A percentile compares a stretch with the other conserved stretches of the same genome.
These are phyloP conservation scores for Dendryphion nanum DNA, from an alignment of 2,329 filamentous ascomycete species.

Conservation along the genomic window DNA sequence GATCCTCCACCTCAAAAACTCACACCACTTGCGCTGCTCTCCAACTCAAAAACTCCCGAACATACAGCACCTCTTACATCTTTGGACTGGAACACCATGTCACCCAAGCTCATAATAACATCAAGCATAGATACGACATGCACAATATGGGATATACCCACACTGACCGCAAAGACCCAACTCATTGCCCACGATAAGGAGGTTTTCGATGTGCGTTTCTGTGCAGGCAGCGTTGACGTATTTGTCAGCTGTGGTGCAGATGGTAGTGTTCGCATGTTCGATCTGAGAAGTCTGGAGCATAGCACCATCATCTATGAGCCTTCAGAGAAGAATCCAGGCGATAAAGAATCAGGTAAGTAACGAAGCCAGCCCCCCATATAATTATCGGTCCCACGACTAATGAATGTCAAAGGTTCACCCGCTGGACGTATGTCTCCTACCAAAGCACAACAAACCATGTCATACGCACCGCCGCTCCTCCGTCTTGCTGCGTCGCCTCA, in stretches of 20 bases:
- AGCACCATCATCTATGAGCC: slow-evolving; percentile 99
- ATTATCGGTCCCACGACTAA: not conserved
- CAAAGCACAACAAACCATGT: slow-evolving; percentile 72
- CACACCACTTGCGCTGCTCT: slow-evolving; percentile 86
- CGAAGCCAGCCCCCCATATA: slow-evolving; percentile 5
- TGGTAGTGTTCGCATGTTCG: slow-evolving; percentile 98
- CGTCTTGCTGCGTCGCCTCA: slow-evolving; percentile 88
- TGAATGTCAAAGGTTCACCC: slow-evolving; percentile 41
- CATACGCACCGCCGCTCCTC: slow-evolving; percentile 64
- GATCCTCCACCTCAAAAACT: slow-evolving; percentile 71
- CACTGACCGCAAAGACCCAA: slow-evolving; percentile 95
- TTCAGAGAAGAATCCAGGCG: slow-evolving; percentile 68
- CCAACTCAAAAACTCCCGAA: slow-evolving; percentile 97
- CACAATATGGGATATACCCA: slow-evolving; percentile 99
- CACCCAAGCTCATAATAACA: slow-evolving; percentile 95
- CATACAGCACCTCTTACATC: slow-evolving; percentile 96
- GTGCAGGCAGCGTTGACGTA: slow-evolving; percentile 96
- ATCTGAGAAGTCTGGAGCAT: slow-evolving; percentile 91
- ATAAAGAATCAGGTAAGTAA: slow-evolving; percentile 42
- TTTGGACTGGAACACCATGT: slow-evolving; percentile 96
- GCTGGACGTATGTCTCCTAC: slow-evolving; percentile 68
- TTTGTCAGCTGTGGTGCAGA: slow-evolving; percentile 98
- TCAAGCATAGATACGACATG: slow-evolving; percentile 99
- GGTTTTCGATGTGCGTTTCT: slow-evolving; percentile 97
- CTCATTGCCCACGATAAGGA: slow-evolving; percentile 98